Evolutionary conservation across 1,284 basidiomycete genomes (phyloP).

Genomic region (Sporisorium sorghi): DNA sequence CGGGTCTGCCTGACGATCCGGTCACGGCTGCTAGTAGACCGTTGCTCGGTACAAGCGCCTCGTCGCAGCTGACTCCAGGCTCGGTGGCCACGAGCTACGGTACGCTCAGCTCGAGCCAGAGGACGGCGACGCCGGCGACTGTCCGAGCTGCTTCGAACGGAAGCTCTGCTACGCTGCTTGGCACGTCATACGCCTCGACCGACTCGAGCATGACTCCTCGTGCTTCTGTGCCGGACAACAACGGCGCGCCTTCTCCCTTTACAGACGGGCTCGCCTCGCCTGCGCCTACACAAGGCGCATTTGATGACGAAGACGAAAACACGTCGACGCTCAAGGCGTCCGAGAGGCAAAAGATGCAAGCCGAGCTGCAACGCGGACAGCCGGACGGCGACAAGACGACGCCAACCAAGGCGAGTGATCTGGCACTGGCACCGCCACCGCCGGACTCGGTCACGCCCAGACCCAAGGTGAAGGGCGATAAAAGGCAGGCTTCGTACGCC

Average conservation of each 20-base stretch:
- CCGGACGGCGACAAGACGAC: constrained; percentile 14
- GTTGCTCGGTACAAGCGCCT: constrained; percentile 25
- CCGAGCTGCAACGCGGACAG: constrained; percentile 26
- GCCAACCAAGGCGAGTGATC: constrained; percentile 17
- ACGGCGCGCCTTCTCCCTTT: constrained; percentile 4
- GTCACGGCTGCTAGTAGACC: constrained; percentile 31
- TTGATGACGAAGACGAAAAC: constrained; percentile 28
- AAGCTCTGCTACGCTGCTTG: constrained; percentile 14
- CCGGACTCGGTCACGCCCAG: constrained; percentile 20
- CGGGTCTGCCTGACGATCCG: constrained; percentile 50
- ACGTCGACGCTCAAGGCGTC: constrained; percentile 51
- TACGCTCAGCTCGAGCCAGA: constrained; percentile 57
- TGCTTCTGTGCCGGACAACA: constrained; percentile 28
- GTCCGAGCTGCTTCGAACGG: constrained; percentile 35
- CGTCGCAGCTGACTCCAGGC: constrained; percentile 8
- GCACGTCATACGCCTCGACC: constrained; percentile 44
- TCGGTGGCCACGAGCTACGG: constrained; percentile 48
- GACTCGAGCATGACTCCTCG: constrained; percentile 51
- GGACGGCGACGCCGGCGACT: constrained; percentile 55
- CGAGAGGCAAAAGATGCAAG: constrained; percentile 44
- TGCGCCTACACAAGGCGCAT: not conserved
- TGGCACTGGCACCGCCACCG: not conserved
- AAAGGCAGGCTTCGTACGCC: constrained; percentile 29
- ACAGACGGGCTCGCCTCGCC: constrained; percentile 7
- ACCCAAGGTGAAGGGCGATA: constrained; percentile 18